These are phyloP conservation scores for Mortierella antarctica DNA, from an alignment of 192 early-diverging fungal species.

Conservation along the genomic window DNA sequence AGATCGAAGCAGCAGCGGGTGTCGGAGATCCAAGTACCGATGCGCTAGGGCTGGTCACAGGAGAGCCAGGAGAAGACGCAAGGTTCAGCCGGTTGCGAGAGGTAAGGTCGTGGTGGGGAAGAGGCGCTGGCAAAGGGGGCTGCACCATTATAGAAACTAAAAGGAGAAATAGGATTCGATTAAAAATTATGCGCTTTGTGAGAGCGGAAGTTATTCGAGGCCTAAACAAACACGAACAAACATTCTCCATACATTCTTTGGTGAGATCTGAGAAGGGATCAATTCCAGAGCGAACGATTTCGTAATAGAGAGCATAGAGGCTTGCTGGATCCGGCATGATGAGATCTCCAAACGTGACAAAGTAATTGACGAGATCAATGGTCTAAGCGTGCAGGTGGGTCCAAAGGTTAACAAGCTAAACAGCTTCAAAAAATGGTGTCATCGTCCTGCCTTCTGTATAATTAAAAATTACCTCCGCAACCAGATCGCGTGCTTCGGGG, in stretches of 20 bases:
- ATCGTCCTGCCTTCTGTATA: not conserved
- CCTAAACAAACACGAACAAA: not conserved
- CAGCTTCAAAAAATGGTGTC: not conserved
- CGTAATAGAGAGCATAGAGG: conserved; percentile 65
- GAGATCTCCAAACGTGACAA: conserved; percentile 59
- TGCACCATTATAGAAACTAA: conserved; percentile 35
- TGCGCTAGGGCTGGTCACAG: conserved; percentile 17
- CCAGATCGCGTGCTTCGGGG: conserved; percentile 40
- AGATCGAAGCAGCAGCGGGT: conserved; percentile 12
- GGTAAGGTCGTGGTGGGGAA: conserved; percentile 44
- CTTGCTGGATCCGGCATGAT: conserved; percentile 62
- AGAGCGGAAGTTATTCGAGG: not conserved
- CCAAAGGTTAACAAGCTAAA: not conserved
- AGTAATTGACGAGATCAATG: conserved; percentile 60
- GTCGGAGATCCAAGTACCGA: conserved; percentile 25
- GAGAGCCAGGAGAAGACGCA: conserved; percentile 11
- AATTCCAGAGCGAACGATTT: conserved; percentile 59
- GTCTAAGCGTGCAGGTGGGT: conserved; percentile 13
- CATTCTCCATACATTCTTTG: conserved; percentile 29
- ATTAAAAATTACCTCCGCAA: conserved; percentile 49
- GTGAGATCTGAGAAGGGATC: conserved; percentile 40
- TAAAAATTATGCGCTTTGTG: not conserved
- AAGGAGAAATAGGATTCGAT: not conserved
- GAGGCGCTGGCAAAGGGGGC: conserved; percentile 34
- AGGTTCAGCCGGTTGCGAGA: conserved; percentile 49